Evolutionary conservation across 2,329 filamentous ascomycete species (phyloP), one percentile per base, ranked within the genome.

Genomic region (Cyclaneusma minus): DNA sequence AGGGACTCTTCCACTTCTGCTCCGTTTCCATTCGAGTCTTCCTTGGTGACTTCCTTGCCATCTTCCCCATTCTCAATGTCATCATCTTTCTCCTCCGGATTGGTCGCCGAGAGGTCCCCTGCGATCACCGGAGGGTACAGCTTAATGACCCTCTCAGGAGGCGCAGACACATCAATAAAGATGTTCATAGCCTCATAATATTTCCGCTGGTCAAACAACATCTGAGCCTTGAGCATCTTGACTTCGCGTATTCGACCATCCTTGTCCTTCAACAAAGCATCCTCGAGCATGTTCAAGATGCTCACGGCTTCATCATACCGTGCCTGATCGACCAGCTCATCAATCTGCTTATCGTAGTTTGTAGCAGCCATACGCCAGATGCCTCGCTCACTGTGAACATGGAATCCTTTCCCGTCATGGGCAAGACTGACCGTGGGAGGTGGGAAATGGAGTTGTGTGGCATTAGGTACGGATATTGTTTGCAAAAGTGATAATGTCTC

Each of bases 311-410:
- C 91, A 41, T 98, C 87, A 29, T 85, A 81, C 33, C 70, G 67
- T 7, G 65, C 70, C 32, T 66, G 68, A 12, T 73, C 65, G 2
- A 92, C 71, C 14, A 98, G 62, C 37, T 89, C 72, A 32, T 84
- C 69, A 13, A 95, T 71, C 46, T 98, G 89, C 3, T 74, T 72
- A 47, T 93, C 82, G 45, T 98, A 98, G 37, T 85, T 79, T 19
- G 85, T 72, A 3, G 87, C 80, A 35, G 75, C 81, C 89, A 98
- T 95, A 40, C 89, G 78, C 89, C 89, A 98, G 19, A 98, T 80
- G 17, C 68, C 78, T 22, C 89, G 67, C 29, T 95, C 89, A 45
- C 87, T 94, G 12, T 78, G 77, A 27, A 95, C 84, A 32, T 95
- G 67, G 41, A 98, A 98, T 0, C 85, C 87, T 48, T 98, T 98